Evolutionary conservation across 768 basidiomycete genomes (phyloP), one percentile per base, ranked within the genome.

Genomic region (Phlegmacium glaucopus): DNA sequence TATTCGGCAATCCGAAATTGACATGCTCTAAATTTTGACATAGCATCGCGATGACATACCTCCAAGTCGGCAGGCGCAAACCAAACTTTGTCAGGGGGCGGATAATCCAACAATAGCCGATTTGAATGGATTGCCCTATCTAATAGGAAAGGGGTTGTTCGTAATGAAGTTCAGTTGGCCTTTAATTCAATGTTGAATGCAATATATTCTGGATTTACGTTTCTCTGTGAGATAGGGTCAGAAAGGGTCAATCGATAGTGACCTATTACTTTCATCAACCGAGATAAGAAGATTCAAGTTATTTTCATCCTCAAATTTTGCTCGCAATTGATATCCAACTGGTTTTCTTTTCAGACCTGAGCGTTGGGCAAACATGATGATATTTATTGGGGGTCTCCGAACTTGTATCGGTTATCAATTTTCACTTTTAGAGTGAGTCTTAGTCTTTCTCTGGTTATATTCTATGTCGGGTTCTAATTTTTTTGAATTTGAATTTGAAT

Each of bases 101-200:
- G 78, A 84, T 5, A 76, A 63, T 0, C 85, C 85, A 3, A 72
- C 75, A 1, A 85, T 87, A 79, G 86, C 89, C 36, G 75, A 82
- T 16, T 69, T 90, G 2, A 75, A 78, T 47, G 66, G 72, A 6
- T 70, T 91, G 6, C 76, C 82, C 0, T 87, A 85, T 56, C 79
- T 90, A 16, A 80, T 45, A 64, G 51, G 43, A 50, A 72, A 4
- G 80, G 79, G 0, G 62, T 59, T 5, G 40, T 64, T 3, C 72
- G 69, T 27, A 43, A 75, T 43, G 60, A 50, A 0, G 64, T 82
- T 32, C 50, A 48, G 77, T 78, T 15, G 1, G 13, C 32, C 13
- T 36, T 12, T 25, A 26, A 6, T 13, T 2, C n/a, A 9, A 10
- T 17, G 5, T 43, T 36, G 16, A 7, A 9, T 16, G 42, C 0